Evolutionary conservation across 257 asterid genomes (phyloP).

Genomic region (Catharanthus roseus): DNA sequence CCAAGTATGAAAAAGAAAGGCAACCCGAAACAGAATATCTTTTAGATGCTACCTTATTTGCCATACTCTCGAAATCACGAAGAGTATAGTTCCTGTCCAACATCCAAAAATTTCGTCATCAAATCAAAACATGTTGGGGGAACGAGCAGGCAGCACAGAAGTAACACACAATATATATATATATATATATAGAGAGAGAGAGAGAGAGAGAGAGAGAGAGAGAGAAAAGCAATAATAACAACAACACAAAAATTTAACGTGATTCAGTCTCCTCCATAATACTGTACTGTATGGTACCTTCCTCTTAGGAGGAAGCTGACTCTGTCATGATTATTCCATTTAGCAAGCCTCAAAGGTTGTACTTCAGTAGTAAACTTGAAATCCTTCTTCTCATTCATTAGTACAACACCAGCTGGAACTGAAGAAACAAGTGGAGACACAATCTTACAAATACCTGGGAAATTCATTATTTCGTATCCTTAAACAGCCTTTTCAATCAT

Average conservation of each 20-base stretch:
- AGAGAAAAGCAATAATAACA: too few relatives aligned
- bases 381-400: constrained; percentile 24
- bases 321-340: constrained; percentile 30
- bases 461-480: constrained; percentile 1
- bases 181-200: too few relatives aligned
- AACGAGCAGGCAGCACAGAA: too few relatives aligned
- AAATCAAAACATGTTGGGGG: too few relatives aligned
- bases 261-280: too few relatives aligned
- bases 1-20: constrained; percentile 31
- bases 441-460: constrained; percentile 44
- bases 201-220: too few relatives aligned
- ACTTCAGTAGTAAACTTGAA: constrained; percentile 34
- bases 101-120: not conserved
- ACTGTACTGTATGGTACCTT: constrained; percentile 30
- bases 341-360: constrained; percentile 38
- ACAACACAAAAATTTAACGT: too few relatives aligned
- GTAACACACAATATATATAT: too few relatives aligned
- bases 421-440: constrained; percentile 32
- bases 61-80: constrained; percentile 41
- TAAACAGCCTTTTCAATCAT: not conserved
- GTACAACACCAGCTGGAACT: constrained; percentile 34
- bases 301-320: constrained; percentile 25
- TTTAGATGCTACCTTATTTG: constrained; percentile 28
- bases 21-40: constrained; percentile 33
- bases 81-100: constrained; percentile 27